Evolutionary conservation across 176 grass and related monocot genomes (phyloP), one percentile per base, ranked within the genome.

Genomic region (Echinochloa phyllopogon): DNA sequence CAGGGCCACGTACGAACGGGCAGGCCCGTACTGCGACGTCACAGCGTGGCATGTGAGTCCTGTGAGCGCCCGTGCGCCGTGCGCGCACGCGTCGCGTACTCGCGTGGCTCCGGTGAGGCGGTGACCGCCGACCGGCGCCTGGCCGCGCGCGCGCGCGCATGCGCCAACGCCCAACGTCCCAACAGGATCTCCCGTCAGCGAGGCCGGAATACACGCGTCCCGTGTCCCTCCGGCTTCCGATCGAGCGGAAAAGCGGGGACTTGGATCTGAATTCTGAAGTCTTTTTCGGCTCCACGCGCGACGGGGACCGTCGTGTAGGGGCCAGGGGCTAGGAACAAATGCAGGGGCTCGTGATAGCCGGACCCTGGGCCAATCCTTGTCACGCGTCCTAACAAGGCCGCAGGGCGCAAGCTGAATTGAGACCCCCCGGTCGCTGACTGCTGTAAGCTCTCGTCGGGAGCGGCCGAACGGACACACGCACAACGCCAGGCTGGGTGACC

Each of bases 61-160:
- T 62, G 86, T 62, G 20, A 12, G 52, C 17, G 67, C 41, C 55
- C 84, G 76, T 62, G 65, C 42, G 20, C 53, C 41, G 75, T 14
- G 56, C 39, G 24, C 17, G 23, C 62, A 48, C 60, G 78, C 76
- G 36, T 77, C 61, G 43, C 40, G 65, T n/a, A n/a, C n/a, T 5
- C 41, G 39, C 66, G 39, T 39, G 39, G 39, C 23, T 43, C 39
- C 17, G 11, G 48, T 5, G 9, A 20, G 15, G 17, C 16, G 5
- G 51, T 2, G 51, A n/a, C n/a, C n/a, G n/a, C n/a, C n/a, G n/a
- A n/a, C 25, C 24, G 23, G 21, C 7, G n/a, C n/a, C 21, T 0
- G 59, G 27, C 69, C n/a, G 42, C 18, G n/a, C 42, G 41, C 18
- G n/a, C 42, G 41, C 1, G 40, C 21, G n/a, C 10, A 17, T 4